Percentiles rank a stretch among this genome's conserved stretches.
Conservation (phyloP, 1,139 yeast genomes). For the Scheffersomyces insectosa region DNA sequence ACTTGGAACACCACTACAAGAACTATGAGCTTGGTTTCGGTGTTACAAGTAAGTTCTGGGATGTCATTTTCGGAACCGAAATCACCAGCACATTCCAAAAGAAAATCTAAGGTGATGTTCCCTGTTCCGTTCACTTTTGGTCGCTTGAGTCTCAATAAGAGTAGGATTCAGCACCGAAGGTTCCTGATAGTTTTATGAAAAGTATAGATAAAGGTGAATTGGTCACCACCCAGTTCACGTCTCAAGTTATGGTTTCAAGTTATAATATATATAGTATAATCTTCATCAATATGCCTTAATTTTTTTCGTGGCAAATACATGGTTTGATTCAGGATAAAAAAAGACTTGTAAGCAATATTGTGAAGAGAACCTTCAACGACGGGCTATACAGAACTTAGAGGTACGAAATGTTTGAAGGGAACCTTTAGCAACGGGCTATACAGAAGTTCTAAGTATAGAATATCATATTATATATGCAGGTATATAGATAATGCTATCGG, state of each 20-base stretch:
- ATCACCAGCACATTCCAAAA: constrained; percentile 39
- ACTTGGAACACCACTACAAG: constrained; percentile 95
- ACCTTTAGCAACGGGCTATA: too few species aligned
- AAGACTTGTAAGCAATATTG: too few species aligned
- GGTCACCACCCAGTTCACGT: background rate
- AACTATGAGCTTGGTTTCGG: constrained; percentile 96
- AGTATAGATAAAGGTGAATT: background rate
- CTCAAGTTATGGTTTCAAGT: background rate
- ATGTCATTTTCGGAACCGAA: constrained; percentile 78
- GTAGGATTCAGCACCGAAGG: too few species aligned
- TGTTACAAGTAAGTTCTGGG: constrained; percentile 94
- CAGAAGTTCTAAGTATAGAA: too few species aligned
- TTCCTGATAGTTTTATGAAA: background rate
- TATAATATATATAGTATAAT: background rate
- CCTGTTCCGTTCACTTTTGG: too few species aligned
- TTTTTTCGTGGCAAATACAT: background rate
- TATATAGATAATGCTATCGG: background rate
- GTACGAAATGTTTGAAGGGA: too few species aligned
- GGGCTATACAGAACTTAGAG: too few species aligned
- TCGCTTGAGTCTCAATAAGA: too few species aligned
- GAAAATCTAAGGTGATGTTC: constrained; percentile 18
- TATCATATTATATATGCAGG: background rate
- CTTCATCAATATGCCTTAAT: background rate
- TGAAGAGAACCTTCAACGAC: too few species aligned
- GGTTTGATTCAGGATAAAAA: background rate